Base-by-base conservation (phyloP, 192 early-diverging fungal genomes). In the Dissophora globulifera region DNA sequence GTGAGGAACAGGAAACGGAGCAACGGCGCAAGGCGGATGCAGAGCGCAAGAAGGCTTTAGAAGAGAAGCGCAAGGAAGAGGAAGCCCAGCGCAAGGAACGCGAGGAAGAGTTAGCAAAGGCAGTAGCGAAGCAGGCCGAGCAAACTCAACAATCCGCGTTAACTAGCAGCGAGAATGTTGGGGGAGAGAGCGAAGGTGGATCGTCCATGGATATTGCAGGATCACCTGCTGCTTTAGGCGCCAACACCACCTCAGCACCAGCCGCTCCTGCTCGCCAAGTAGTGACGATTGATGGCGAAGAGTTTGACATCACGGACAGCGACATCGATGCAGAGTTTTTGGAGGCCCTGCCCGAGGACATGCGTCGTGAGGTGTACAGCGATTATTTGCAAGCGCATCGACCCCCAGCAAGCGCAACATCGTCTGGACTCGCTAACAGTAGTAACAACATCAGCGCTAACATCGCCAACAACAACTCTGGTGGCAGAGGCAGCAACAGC, bases 241-340 rank as follows among this genome's bases (percentile, higher is more conserved):
- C 30, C n/a, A 8, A 4, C 27, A 26, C 25, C 23, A 15, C 31
- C 29, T 25, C 42, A n/a, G 53, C 38, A 11, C 25, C 41, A n/a
- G 20, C 79, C 16, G 46, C 61, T 16, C 43, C 82, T 8, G 30
- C 76, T 26, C 83, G 85, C 43, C 84, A 81, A 3, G 79, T 86
- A 23, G 85, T 98, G 0, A 89, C 78, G 33, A 85, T 99, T 31
- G 85, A 92, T 74, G 97, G 96, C 15, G 82, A 87, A 32, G 62
- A 83, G 51, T 82, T 96, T 0, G 96, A 99, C 62, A 94, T 99
- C 42, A 93, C 95, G 3, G 94, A 94, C 19, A 92, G 92, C 20
- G 97, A 94, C 15, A 99, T 99, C 41, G 97, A 99, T 64, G 85
- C 87, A 2, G 91, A 91, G 62, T 99, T 99, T 69, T 81, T 99